These are phyloP conservation scores for Rhizophora mangle DNA, from an alignment of 345 rosid genomes.

Conservation along the genomic window DNA sequence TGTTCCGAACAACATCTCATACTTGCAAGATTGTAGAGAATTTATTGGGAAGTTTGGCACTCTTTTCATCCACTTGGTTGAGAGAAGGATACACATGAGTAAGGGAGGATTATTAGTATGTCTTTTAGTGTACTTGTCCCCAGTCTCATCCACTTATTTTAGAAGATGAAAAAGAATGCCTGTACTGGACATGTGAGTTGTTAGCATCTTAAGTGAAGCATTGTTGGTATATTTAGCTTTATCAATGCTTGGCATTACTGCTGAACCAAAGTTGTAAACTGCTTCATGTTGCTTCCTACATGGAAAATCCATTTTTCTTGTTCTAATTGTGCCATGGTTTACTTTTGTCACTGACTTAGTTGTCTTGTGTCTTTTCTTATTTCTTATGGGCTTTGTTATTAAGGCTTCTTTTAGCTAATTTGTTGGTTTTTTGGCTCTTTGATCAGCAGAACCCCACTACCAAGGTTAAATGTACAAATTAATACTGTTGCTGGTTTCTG, in stretches of 20 bases:
- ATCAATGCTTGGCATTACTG: background rate
- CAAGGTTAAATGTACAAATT: conserved; percentile 7
- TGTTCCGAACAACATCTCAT: too few relatives aligned
- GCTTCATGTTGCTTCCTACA: too few relatives aligned
- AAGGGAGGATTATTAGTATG: too few relatives aligned
- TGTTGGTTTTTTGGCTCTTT: background rate
- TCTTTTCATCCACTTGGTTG: background rate
- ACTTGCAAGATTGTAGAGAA: background rate
- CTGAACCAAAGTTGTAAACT: background rate
- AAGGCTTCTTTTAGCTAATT: too few relatives aligned
- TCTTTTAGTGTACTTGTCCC: too few relatives aligned
- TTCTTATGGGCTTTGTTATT: too few relatives aligned
- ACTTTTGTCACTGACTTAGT: too few relatives aligned
- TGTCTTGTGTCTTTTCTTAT: background rate
- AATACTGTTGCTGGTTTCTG: conserved; percentile 10
- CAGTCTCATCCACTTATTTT: too few relatives aligned
- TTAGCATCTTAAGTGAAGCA: background rate
- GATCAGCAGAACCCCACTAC: background rate
- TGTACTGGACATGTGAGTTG: background rate
- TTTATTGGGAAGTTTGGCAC: background rate
- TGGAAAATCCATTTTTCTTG: too few relatives aligned
- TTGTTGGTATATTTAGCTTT: background rate
- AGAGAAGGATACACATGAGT: background rate
- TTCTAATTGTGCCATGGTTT: too few relatives aligned
- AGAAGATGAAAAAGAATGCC: too few relatives aligned